Conservation (phyloP, 2,329 filamentous ascomycete genomes). For the Cadophora luteo-olivacea region DNA sequence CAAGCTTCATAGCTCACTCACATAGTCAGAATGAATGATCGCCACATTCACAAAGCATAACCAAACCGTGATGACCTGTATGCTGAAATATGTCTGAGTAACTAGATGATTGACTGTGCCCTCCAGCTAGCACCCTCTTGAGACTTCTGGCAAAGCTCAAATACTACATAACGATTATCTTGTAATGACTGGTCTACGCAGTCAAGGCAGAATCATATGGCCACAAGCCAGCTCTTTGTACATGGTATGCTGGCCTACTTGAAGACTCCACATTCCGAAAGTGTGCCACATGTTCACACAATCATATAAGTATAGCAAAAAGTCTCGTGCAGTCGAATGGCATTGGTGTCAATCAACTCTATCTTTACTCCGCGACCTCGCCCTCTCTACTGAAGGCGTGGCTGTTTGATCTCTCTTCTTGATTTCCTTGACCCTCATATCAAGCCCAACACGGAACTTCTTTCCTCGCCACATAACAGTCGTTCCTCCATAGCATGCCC, state of each 20-base stretch:
- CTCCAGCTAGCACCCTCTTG: background rate
- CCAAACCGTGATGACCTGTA: background rate
- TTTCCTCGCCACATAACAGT: conserved; percentile 88
- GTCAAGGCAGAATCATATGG: background rate
- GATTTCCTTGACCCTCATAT: conserved; percentile 77
- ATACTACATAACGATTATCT: background rate
- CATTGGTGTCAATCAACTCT: conserved; percentile 36
- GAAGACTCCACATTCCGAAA: background rate
- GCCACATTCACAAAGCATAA: background rate
- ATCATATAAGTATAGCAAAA: too few relatives aligned
- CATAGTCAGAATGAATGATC: conserved; percentile 9
- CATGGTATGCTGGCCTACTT: background rate
- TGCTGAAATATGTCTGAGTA: background rate
- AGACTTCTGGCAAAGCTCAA: background rate
- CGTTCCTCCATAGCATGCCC: conserved; percentile 87
- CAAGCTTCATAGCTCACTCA: conserved; percentile 17
- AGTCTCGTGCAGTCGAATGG: background rate
- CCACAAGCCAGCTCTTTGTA: background rate
- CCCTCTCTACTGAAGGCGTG: conserved; percentile 28
- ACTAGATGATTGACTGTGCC: background rate
- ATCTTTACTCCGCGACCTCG: conserved; percentile 37
- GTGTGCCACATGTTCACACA: background rate
- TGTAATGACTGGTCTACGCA: too few relatives aligned
- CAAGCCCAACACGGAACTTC: conserved; percentile 79
- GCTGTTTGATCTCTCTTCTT: conserved; percentile 22